Conservation (phyloP, 2,329 filamentous ascomycete genomes). For the Neofusicoccum ribis region DNA sequence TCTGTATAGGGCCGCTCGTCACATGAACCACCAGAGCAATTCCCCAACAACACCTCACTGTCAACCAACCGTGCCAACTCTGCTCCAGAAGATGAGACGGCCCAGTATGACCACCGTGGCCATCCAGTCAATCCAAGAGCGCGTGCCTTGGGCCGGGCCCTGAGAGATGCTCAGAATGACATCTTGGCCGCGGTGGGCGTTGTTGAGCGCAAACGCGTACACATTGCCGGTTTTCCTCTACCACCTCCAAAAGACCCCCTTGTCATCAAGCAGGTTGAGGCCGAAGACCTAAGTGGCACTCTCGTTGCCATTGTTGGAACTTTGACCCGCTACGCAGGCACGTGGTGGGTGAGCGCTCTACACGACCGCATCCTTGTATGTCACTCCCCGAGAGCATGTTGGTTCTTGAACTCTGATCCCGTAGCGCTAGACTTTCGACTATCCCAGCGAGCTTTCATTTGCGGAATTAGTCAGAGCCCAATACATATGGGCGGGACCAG, state of each 20-base stretch:
- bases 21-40: conserved; percentile 35
- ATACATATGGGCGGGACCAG: not conserved
- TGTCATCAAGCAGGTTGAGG: conserved; percentile 12
- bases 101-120: conserved; percentile 46
- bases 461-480: conserved; percentile 7
- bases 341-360: conserved; percentile 17
- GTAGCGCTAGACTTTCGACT: conserved; percentile 3
- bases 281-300: conserved; percentile 17
- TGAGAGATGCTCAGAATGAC: conserved; percentile 50
- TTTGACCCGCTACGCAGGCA: not conserved
- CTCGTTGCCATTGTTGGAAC: conserved; percentile 8
- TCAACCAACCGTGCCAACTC: not conserved
- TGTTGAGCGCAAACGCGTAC: conserved; percentile 40
- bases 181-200: conserved; percentile 50
- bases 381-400: not conserved
- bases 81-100: conserved; percentile 2
- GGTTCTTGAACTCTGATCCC: not conserved
- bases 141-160: conserved; percentile 39
- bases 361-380: conserved; percentile 19
- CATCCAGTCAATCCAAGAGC: conserved; percentile 45
- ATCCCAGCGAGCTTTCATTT: conserved; percentile 11
- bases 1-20: conserved; percentile 42
- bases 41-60: conserved; percentile 17
- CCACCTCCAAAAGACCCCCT: conserved; percentile 15
- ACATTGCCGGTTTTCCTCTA: not conserved